Evolutionary conservation across 805 yeast species (phyloP), one percentile per base, ranked within the genome.

Genomic region (Hyphopichia homilentoma): DNA sequence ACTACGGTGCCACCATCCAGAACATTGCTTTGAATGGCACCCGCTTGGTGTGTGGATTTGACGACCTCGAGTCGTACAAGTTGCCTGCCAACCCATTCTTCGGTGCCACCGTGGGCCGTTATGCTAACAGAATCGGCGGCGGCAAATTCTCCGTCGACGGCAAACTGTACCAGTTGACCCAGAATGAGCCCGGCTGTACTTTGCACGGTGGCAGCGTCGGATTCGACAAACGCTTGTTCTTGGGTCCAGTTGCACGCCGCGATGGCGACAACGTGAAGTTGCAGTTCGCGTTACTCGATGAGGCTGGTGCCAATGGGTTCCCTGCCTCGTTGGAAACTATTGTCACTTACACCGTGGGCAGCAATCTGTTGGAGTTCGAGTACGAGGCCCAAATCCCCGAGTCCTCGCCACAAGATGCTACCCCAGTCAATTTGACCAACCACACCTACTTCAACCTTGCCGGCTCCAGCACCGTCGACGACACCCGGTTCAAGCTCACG

Each of bases 41-140:
- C 28, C 52, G 59, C 13, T 56, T 70, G 21, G 70, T 63, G 4
- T 45, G 57, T 28, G 70, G 70, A 5, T 71, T 62, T 36, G 57
- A 59, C 4, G 45, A 52, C 25, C 64, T 60, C 18, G 42, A 33
- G 5, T 55, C 51, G 26, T 65, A 63, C 43, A 35, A 42, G 17
- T 38, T 44, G 25, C 39, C 50, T 13, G 48, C 61, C 20, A 69
- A 73, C 45, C 76, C 78, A 13, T 77, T 61, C 48, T 66, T 79
- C 35, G 85, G 85, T 22, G 76, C 84, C 18, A 73, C 82, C 13
- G 69, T 79, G 24, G 87, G 87, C 18, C 65, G 86, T 27, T 71
- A 65, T 38, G 84, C 84, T 33, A 81, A 80, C 52, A 65, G 86
- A 36, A 70, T 80, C 31, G 45, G 55, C 7, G 58, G 60, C 26